Percentiles rank a stretch among this genome's conserved stretches.
Conservation (phyloP, 2,329 filamentous ascomycete species). For the Colletotrichum truncatum region DNA sequence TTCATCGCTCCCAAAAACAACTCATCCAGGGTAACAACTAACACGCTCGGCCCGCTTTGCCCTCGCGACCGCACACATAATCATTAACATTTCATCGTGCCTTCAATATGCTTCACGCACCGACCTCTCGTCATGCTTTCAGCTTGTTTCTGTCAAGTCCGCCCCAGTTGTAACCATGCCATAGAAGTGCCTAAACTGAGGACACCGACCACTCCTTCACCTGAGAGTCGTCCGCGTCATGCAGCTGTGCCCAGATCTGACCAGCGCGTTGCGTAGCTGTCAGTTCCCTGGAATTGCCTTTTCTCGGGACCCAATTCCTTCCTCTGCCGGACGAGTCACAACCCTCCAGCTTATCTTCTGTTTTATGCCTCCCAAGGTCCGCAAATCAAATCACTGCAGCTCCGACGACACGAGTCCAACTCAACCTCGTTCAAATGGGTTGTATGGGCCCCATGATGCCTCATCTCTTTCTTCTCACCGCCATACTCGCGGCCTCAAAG, state of each 20-base stretch:
- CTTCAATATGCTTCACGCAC: neutral
- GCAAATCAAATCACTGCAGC: conserved; percentile 1
- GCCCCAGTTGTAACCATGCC: neutral
- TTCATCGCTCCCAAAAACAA: neutral
- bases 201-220: neutral
- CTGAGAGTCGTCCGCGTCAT: neutral
- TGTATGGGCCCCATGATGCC: neutral
- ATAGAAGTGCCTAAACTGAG: neutral
- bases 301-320: conserved; percentile 20
- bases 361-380: conserved; percentile 2
- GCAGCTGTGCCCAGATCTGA: conserved; percentile 13
- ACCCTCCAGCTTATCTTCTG: conserved; percentile 10
- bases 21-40: neutral
- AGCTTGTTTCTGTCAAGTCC: neutral
- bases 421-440: neutral
- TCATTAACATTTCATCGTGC: neutral
- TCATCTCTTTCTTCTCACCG: conserved; percentile 15
- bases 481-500: conserved; percentile 16
- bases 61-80: neutral
- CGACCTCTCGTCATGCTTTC: neutral
- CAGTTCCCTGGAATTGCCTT: conserved; percentile 8
- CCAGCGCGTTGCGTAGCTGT: conserved; percentile 2
- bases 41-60: neutral
- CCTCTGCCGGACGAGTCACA: conserved; percentile 23
- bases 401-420: neutral